phyloP scores from a whole-genome alignment of 306 rosid species.

The Potentilla sterilis region DNA sequence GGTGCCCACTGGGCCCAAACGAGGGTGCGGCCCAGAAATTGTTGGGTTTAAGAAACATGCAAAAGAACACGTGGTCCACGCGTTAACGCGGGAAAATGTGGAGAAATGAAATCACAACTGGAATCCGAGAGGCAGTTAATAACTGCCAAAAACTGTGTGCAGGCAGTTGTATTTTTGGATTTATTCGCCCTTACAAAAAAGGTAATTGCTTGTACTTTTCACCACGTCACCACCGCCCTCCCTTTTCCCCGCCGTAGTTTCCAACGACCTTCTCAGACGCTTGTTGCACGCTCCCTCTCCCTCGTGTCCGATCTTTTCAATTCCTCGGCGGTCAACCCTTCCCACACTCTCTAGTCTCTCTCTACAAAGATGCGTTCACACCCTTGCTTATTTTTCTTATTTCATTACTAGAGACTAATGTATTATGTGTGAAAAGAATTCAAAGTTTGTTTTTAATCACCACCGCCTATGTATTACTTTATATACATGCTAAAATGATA shows the following conservation, averaged over 20 bases:
- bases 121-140: not conserved
- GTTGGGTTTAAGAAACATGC: not conserved
- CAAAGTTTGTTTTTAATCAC: not conserved
- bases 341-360: not conserved
- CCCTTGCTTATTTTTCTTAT: not conserved
- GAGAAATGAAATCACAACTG: not conserved
- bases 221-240: not conserved
- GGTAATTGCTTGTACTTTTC: not conserved
- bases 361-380: not conserved
- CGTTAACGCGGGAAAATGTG: not conserved
- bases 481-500: not conserved
- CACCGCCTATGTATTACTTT: not conserved
- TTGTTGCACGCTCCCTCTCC: not conserved
- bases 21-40: conserved; percentile 1
- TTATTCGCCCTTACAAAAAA: not conserved
- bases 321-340: not conserved
- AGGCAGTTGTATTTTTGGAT: not conserved
- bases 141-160: not conserved
- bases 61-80: not conserved
- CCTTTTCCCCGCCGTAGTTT: not conserved
- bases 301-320: not conserved
- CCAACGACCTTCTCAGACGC: not conserved
- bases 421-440: not conserved
- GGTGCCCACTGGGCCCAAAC: not conserved
- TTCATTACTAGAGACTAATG: no score